Conservation (phyloP, 768 basidiomycete species). For the Hericium coralloides region DNA sequence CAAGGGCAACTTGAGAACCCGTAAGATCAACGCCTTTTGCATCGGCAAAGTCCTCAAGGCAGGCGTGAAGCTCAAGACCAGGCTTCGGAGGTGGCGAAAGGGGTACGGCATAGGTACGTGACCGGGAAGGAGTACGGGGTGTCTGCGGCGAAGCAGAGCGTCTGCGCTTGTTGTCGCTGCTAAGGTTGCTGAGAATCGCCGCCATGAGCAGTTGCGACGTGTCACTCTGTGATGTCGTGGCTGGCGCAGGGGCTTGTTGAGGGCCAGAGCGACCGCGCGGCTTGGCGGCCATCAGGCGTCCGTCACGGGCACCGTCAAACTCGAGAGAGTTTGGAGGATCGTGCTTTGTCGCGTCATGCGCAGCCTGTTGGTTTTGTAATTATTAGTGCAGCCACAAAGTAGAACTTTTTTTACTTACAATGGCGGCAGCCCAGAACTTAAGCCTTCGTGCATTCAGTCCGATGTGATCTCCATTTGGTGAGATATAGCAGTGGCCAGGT, state of each 20-base stretch:
- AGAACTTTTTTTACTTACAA: slow-evolving; percentile 3
- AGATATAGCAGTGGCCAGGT: not conserved
- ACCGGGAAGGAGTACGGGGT: not conserved
- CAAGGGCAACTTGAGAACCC: not conserved
- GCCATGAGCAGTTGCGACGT: slow-evolving; percentile 4
- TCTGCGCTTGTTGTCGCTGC: not conserved
- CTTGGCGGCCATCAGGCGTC: not conserved
- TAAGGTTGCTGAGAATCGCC: not conserved
- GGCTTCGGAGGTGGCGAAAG: not conserved
- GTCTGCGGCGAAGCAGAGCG: not conserved
- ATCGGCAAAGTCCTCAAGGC: not conserved
- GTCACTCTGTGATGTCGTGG: not conserved
- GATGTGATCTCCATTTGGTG: not conserved
- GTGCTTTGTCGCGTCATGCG: slow-evolving; percentile 1
- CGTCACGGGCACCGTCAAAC: slow-evolving; percentile 12
- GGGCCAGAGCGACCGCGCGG: slow-evolving; percentile 11
- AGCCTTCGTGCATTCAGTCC: slow-evolving; percentile 8
- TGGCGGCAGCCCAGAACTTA: slow-evolving; percentile 11
- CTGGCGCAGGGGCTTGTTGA: not conserved
- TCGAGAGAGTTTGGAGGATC: slow-evolving; percentile 7
- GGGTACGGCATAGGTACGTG: not conserved
- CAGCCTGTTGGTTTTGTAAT: not conserved
- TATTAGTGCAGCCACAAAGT: not conserved
- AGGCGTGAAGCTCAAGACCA: not conserved
- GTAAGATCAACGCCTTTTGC: not conserved